phyloP scores from a whole-genome alignment of 2,329 filamentous ascomycete species.

The Colletotrichum shisoi region DNA sequence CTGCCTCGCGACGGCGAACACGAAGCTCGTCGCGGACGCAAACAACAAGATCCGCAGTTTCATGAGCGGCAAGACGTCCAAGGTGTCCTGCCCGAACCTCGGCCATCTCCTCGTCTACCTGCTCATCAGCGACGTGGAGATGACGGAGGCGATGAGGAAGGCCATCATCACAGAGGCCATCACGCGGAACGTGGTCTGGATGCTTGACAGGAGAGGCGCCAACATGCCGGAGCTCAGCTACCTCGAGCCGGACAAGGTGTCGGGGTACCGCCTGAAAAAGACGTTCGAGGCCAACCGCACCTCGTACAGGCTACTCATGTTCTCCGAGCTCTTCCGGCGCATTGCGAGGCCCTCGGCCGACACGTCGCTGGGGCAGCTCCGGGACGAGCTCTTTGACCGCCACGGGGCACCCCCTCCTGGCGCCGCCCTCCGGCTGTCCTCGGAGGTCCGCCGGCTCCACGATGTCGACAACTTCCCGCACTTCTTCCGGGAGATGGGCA shows the following conservation, averaged over 20 bases:
- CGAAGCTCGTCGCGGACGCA: conserved; percentile 49
- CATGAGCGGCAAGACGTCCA: conserved; percentile 50
- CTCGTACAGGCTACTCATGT: conserved; percentile 62
- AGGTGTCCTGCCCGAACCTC: conserved; percentile 56
- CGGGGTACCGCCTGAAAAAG: conserved; percentile 55
- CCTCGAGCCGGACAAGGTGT: conserved; percentile 53
- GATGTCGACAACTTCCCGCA: conserved; percentile 52
- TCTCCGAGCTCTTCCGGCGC: conserved; percentile 59
- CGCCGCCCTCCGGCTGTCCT: conserved; percentile 51
- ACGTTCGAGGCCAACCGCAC: conserved; percentile 57
- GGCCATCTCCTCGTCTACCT: conserved; percentile 58
- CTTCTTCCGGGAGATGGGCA: conserved; percentile 56
- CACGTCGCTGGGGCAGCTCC: conserved; percentile 50
- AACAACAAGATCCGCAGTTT: conserved; percentile 53
- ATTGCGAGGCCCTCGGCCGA: conserved; percentile 51
- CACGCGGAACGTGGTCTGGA: conserved; percentile 61
- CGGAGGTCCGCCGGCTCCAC: conserved; percentile 55
- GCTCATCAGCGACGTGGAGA: conserved; percentile 55
- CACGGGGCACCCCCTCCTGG: conserved; percentile 57
- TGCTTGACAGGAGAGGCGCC: conserved; percentile 53
- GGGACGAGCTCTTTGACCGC: conserved; percentile 56
- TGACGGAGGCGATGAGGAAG: conserved; percentile 52
- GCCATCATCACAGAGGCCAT: conserved; percentile 59
- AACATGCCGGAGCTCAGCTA: conserved; percentile 56
- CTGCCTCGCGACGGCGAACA: conserved; percentile 54